phyloP scores from a whole-genome alignment of 495 filamentous ascomycete genomes.

The Podospora conica region DNA sequence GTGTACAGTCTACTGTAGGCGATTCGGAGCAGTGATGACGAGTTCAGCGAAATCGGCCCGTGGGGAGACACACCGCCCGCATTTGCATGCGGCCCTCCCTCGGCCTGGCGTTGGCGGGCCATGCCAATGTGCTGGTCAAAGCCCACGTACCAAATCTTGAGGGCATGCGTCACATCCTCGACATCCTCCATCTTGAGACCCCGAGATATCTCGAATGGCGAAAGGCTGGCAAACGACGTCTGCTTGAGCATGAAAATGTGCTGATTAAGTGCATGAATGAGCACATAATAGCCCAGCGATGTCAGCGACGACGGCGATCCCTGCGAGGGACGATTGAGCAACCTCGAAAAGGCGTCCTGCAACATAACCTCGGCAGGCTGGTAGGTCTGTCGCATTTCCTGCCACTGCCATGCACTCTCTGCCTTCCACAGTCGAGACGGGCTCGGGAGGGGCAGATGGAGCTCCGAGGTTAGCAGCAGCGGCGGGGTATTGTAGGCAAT shows the following conservation, averaged over 20 bases:
- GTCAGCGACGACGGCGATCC: constrained; percentile 48
- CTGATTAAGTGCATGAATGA: constrained; percentile 64
- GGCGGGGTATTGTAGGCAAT: constrained; percentile 54
- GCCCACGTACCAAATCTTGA: constrained; percentile 56
- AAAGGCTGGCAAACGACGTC: constrained; percentile 41
- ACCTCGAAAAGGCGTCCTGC: constrained; percentile 43
- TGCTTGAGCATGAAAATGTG: constrained; percentile 63
- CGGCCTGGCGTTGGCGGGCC: constrained; percentile 27
- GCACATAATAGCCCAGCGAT: constrained; percentile 59
- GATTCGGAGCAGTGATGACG: constrained; percentile 56
- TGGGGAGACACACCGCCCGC: constrained; percentile 40
- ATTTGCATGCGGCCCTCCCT: constrained; percentile 27
- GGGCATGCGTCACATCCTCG: constrained; percentile 50
- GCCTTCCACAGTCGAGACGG: constrained; percentile 48
- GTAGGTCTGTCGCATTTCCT: constrained; percentile 39
- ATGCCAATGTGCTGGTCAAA: constrained; percentile 51
- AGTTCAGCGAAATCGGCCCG: constrained; percentile 61
- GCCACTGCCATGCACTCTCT: constrained; percentile 45
- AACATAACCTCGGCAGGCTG: constrained; percentile 42
- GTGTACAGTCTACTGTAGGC: constrained; percentile 64
- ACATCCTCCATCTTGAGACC: constrained; percentile 50
- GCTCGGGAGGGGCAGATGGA: constrained; percentile 55
- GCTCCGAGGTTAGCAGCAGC: constrained; percentile 54
- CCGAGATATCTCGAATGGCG: constrained; percentile 38
- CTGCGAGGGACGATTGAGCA: constrained; percentile 43